A percentile compares a stretch with the other conserved stretches of the same genome.
Evolutionary conservation across 2,329 filamentous ascomycete species (phyloP).

Genomic region (Westerdykella ornata): DNA sequence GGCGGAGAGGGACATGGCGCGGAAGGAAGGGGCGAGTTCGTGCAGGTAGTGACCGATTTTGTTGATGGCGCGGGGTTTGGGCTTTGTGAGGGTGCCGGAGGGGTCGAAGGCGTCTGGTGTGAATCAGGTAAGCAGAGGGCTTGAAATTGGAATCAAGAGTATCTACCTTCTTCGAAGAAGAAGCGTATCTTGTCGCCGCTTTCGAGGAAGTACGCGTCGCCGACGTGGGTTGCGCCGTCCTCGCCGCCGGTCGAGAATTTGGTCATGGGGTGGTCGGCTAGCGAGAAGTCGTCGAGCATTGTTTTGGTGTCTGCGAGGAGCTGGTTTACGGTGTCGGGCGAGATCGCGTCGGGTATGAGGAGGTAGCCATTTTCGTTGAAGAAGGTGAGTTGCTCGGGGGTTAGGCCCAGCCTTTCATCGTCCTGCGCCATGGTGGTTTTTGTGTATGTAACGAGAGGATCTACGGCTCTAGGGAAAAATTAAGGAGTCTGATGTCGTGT

Average conservation of each 20-base stretch:
- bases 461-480: not conserved
- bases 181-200: slow-evolving; percentile 90
- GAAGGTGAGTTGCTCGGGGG: slow-evolving; percentile 59
- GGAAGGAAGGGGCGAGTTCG: slow-evolving; percentile 43
- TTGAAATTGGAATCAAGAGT: not conserved
- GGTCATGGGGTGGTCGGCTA: slow-evolving; percentile 85
- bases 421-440: not conserved
- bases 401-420: slow-evolving; percentile 50
- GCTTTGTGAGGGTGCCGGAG: slow-evolving; percentile 60
- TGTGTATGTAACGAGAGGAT: not conserved
- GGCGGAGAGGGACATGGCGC: slow-evolving; percentile 47
- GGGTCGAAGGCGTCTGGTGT: slow-evolving; percentile 64
- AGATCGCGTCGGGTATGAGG: slow-evolving; percentile 71
- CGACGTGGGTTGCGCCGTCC: slow-evolving; percentile 64
- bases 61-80: slow-evolving; percentile 81
- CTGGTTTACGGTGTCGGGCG: slow-evolving; percentile 55
- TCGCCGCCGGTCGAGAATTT: slow-evolving; percentile 82
- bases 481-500: no score
- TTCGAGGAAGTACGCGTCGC: slow-evolving; percentile 87
- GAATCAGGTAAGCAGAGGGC: not conserved
- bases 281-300: slow-evolving; percentile 67
- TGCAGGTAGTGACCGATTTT: slow-evolving; percentile 50
- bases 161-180: slow-evolving; percentile 81
- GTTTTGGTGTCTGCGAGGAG: slow-evolving; percentile 68
- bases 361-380: slow-evolving; percentile 87